Evolutionary conservation across 257 asterid genomes (phyloP).

Genomic region (Solanum ahanhuiri): DNA sequence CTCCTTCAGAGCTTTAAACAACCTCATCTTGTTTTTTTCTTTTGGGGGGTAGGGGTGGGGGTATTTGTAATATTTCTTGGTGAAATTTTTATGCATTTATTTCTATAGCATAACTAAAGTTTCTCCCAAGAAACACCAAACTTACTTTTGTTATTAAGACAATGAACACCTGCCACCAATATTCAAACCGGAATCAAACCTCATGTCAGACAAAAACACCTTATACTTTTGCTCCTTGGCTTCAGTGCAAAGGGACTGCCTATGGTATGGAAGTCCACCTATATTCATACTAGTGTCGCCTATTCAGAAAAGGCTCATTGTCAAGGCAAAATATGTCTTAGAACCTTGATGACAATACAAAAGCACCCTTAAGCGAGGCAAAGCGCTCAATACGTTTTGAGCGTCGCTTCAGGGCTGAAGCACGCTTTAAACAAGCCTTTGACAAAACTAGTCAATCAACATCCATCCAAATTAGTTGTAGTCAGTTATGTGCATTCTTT

Average conservation of each 20-base stretch:
- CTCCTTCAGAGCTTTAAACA: not conserved
- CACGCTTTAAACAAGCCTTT: not conserved
- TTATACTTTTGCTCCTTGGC: not conserved
- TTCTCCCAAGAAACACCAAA: not conserved
- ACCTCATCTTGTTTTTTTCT: not conserved
- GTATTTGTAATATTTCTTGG: not conserved
- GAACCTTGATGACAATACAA: no score
- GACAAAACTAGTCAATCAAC: not conserved
- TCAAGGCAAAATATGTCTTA: no score
- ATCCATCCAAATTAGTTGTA: not conserved
- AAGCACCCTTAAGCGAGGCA: no score
- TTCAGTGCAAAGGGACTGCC: not conserved
- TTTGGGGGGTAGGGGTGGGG: not conserved
- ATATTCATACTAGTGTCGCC: no score
- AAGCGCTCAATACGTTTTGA: no score
- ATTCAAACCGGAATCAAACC: not conserved
- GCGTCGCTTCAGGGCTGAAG: no score
- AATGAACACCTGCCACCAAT: not conserved
- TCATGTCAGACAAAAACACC: not conserved
- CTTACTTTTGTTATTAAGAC: not conserved
- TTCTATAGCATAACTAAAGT: not conserved
- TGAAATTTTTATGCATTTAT: not conserved
- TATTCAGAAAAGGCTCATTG: no score
- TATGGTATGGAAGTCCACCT: not conserved
- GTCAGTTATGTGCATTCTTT: not conserved